Base-by-base conservation (phyloP, 495 filamentous ascomycete genomes). In the Neurospora discreta region DNA sequence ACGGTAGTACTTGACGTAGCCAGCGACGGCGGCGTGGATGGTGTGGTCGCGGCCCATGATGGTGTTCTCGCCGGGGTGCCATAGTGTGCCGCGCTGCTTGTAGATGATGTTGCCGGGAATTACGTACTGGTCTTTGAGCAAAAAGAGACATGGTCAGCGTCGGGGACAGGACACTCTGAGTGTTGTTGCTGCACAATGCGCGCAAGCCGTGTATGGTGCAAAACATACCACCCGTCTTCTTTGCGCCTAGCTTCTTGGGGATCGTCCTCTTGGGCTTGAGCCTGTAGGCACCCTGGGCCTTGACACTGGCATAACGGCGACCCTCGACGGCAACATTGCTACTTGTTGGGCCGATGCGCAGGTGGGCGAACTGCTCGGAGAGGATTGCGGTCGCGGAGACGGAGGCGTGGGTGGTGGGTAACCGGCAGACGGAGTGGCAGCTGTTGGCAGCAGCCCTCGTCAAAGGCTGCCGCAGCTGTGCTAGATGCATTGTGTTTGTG, bases 41-140 rank as follows among this genome's bases (percentile, higher is more conserved):
- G 95, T 98, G 85, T 97, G 95, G 82, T 98, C 94, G n/a, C 95
- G 89, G 16, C 95, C 95, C 86, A 98, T 93, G 71, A 85, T 90
- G 78, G 91, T 92, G 82, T 98, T 97, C 79, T 98, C 95, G 74
- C 95, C 95, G 2, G 95, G 89, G 78, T 90, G 93, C 95, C 95
- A 99, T 78, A 89, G 87, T 36, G 96, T 95, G 73, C 95, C 95
- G 71, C 95, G 91, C 82, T 99, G 95, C 74, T 91, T 90, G 88
- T 96, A 99, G 82, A 99, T 94, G 80, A 99, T 98, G 85, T 95
- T 97, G 38, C 96, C 96, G 3, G 93, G 89, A 67, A 94, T 89
- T 15, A 99, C 95, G 78, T 92, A 95, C 81, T 97, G 90, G 77
- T 93, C 90, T 92, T 77, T 52, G 38, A 16, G 20, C 3, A 67